Base-by-base conservation (phyloP, 352 stramenopile genomes). In the Phytopythium helicoides region DNA sequence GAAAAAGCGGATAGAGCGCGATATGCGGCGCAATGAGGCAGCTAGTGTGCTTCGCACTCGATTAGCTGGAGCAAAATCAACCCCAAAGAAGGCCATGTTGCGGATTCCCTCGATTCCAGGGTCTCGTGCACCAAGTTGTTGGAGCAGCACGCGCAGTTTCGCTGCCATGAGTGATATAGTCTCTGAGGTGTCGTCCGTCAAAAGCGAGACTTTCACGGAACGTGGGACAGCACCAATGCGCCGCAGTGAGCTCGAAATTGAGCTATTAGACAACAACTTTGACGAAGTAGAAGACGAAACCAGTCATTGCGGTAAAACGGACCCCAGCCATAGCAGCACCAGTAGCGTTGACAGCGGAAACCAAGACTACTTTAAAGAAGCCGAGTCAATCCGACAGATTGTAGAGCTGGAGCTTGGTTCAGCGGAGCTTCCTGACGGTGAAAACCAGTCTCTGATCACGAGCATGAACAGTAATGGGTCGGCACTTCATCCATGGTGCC, bases 41-140 rank as follows among this genome's bases (percentile, higher is more conserved):
- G 56, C 73, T 2, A 76, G 60, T 37, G 58, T 85, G 7, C 58
- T 91, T 3, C 80, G 77, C 7, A 76, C 71, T 60, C 71, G 80
- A 3, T 52, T 91, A 5, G 70, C 60, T 0, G 68, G 65, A 8
- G 49, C 48, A 22, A 39, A 36, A 31, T 34, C 11, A 7, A 53
- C 45, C 4, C 35, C 48, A 14, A 22, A 10, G 1, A 36, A 33
- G 28, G 9, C 36, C 15, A 41, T 41, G 36, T n/a, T 6, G 14
- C 36, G 15, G 14, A n/a, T 41, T 6, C 15, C 36, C 14, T 21
- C 36, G 14, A n/a, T 41, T 41, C 23, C 28, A 33, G 28, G 28
- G 28, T 33, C 28, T 9, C 9, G 9, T 33, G 28, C 28, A 9
- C 28, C 28, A 10, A 33, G 28, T 33, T 33, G 28, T 9, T 33